Evolutionary conservation across 1,284 basidiomycete genomes (phyloP), one percentile per base, ranked within the genome.

Genomic region (Pseudozyma pruni): DNA sequence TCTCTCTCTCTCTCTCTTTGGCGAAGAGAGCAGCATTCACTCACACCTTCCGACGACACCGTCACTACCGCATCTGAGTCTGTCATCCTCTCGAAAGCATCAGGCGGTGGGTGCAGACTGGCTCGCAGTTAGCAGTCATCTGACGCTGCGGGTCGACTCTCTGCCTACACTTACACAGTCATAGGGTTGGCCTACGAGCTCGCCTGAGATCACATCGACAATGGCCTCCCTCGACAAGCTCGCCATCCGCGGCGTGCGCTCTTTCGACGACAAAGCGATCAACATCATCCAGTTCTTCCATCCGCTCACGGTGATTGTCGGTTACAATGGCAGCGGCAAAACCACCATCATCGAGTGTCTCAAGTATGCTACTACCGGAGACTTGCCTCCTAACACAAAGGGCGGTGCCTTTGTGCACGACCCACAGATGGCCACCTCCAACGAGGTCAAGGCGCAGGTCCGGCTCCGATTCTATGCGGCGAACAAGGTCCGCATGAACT

Each of bases 261-360:
- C 81, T 23, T 85, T 85, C 48, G 84, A 84, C 85, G 92, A 97
- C 87, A 96, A 97, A 79, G 89, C 91, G 73, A 89, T 96, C 64
- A 88, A 93, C 13, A 89, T 98, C 75, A 97, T 98, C 82, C 92
- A 98, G 83, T 98, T 98, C 85, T 97, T 94, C 85, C 90, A 90
- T 14, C 96, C 96, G 2, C 90, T 99, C 53, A 99, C 96, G 0
- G 94, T 99, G 81, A 98, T 98, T 72, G 94, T 98, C 8, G 96
- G 96, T 6, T 92, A 95, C 85, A 98, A 98, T 84, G 96, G 96
- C 14, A 94, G 92, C 74, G 96, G 96, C 47, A 99, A 99, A 86
- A 99, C 96, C 17, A 98, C 95, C 1, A 92, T 98, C 81, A 98
- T 99, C 83, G 96, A 98, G 86, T 98, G 95, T 84, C 88, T 98